These are phyloP conservation scores for Noccaea caerulescens DNA, from an alignment of 345 rosid genomes.

Conservation along the genomic window DNA sequence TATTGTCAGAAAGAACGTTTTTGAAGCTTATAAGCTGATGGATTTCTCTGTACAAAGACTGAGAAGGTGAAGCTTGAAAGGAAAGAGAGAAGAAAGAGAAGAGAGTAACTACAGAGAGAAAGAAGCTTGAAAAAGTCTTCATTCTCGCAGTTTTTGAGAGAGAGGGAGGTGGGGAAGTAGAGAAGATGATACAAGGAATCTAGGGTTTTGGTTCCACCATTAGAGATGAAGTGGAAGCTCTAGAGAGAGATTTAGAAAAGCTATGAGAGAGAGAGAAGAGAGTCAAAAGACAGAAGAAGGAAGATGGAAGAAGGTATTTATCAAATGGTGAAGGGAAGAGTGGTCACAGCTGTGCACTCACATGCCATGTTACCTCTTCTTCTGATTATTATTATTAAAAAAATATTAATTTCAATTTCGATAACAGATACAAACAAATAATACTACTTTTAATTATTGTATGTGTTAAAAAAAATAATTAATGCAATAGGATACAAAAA, in stretches of 20 bases:
- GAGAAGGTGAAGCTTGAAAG: slow-evolving; percentile 41
- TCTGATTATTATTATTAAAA: slow-evolving; percentile 32
- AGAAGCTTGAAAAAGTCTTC: slow-evolving; percentile 40
- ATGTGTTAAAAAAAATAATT: slow-evolving; percentile 7
- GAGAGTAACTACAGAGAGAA: slow-evolving; percentile 35
- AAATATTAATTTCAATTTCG: slow-evolving; percentile 26
- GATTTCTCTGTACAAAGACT: slow-evolving; percentile 48
- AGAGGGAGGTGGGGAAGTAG: not conserved
- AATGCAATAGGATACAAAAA: slow-evolving; percentile 22
- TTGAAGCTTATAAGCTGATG: slow-evolving; percentile 73
- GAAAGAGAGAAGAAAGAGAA: slow-evolving; percentile 37
- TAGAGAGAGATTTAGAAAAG: slow-evolving; percentile 26
- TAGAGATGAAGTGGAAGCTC: slow-evolving; percentile 45
- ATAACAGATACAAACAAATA: slow-evolving; percentile 46
- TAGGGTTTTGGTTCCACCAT: slow-evolving; percentile 59
- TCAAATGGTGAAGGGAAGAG: slow-evolving; percentile 55
- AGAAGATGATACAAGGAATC: slow-evolving; percentile 31
- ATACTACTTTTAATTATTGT: slow-evolving; percentile 41
- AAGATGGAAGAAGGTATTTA: slow-evolving; percentile 63
- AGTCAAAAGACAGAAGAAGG: slow-evolving; percentile 50
- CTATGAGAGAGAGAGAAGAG: slow-evolving; percentile 38
- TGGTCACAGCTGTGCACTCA: slow-evolving; percentile 85
- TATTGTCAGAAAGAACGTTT: slow-evolving; percentile 51
- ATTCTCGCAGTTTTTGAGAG: slow-evolving; percentile 12
- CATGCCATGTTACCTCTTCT: slow-evolving; percentile 80